Base-by-base conservation (phyloP, 1,284 basidiomycete species). In the Austropuccinia psidii region DNA sequence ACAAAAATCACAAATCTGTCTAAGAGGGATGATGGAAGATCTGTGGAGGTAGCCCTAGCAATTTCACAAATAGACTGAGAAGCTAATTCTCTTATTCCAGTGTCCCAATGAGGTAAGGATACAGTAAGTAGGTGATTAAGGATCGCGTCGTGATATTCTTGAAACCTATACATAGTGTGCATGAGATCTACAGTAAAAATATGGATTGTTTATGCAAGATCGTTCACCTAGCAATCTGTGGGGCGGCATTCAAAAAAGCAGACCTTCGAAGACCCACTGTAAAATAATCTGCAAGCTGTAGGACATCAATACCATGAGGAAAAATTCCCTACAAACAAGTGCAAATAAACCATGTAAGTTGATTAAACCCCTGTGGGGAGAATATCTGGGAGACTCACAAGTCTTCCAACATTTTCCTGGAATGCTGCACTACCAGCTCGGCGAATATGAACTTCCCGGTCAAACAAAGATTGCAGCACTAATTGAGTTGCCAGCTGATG, bases 391-490 rank as follows among this genome's bases (percentile, higher is more conserved):
- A 33, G 29, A 82, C 87, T 81, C 78, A 94, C 92, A 82, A 90
- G 89, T 78, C 96, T 85, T 9, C 96, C 96, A 49, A 98, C 96
- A 78, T 90, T 89, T 81, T 99, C 96, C 80, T 98, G 96, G 80
- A 93, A 98, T 3, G 95, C 93, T 9, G 96, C 96, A 81, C 94
- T 98, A 2, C 95, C 93, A 4, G 96, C 96, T 75, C 96, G 84
- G n/a, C 96, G 86, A 61, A 98, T 93, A 74, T 92, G 90, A 15
- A 98, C 88, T 79, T 98, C 96, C 33, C 96, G 86, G 82, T 99
- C 96, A 77, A 89, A 93, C 45, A 93, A 83, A 0, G 94, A 87
- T 4, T 93, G 90, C 11, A 87, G 85, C 8, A 89, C 87, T 65
- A 98, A 84, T 31, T 83, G 83, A 43, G 85, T 85, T 0, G 94